These are phyloP conservation scores for Staphylotrichum tortipilum DNA, from an alignment of 495 filamentous ascomycete genomes.

Conservation along the genomic window DNA sequence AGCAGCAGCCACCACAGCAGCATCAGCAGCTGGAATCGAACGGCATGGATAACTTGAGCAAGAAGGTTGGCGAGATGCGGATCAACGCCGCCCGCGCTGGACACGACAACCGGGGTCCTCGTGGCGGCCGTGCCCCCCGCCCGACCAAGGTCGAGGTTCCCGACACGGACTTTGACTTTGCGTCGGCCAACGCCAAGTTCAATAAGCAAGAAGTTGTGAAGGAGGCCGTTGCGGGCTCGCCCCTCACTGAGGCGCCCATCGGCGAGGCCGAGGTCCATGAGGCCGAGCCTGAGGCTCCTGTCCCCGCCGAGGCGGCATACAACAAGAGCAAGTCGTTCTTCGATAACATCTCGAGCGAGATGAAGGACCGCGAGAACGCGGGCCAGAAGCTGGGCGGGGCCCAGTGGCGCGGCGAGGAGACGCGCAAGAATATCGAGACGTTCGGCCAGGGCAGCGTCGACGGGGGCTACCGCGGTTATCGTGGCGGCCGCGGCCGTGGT, in stretches of 20 bases:
- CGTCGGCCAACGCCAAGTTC: conserved; percentile 88
- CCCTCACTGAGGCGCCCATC: conserved; percentile 48
- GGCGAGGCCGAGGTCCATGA: conserved; percentile 24
- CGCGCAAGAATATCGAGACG: conserved; percentile 92
- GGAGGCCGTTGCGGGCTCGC: conserved; percentile 76
- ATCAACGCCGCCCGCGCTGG: conserved; percentile 46
- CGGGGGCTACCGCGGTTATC: conserved; percentile 66
- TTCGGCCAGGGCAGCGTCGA: conserved; percentile 98
- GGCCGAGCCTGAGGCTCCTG: conserved; percentile 27
- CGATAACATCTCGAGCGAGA: conserved; percentile 92
- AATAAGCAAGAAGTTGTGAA: conserved; percentile 94
- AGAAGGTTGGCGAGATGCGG: conserved; percentile 82
- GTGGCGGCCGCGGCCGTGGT: conserved; percentile 56
- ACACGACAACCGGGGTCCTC: conserved; percentile 28
- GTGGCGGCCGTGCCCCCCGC: conserved; percentile 46
- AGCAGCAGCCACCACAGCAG: no score
- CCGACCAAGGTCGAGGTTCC: conserved; percentile 77
- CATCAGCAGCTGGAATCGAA: conserved; percentile 33
- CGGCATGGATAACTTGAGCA: conserved; percentile 67
- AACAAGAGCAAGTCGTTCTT: conserved; percentile 86
- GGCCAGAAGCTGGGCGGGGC: conserved; percentile 64
- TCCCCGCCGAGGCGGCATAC: conserved; percentile 49
- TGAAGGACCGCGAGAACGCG: conserved; percentile 72
- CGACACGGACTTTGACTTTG: conserved; percentile 85
- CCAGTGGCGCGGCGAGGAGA: conserved; percentile 87